Conservation (phyloP, 768 basidiomycete species). For the Tephrocybe sp. region DNA sequence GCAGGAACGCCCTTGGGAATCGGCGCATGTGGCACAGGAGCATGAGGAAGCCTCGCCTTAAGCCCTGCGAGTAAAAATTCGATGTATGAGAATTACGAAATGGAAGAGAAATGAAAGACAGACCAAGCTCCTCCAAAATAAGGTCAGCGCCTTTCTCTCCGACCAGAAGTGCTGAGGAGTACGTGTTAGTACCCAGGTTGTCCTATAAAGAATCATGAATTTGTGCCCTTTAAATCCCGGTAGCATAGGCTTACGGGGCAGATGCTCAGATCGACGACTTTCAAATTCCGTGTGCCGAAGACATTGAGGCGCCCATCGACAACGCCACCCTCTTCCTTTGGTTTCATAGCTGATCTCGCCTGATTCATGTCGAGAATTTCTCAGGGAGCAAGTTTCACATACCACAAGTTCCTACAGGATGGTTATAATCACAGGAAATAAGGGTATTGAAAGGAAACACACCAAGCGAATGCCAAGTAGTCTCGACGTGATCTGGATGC, state of each 20-base stretch:
- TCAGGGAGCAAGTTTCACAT: conserved; percentile 6
- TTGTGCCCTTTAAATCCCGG: no score
- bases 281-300: conserved; percentile 66
- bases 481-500: conserved; percentile 65
- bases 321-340: conserved; percentile 63
- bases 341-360: conserved; percentile 56
- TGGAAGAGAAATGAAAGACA: conserved; percentile 12
- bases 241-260: conserved; percentile 51
- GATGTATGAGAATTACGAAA: not conserved
- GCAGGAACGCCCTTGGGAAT: conserved; percentile 50
- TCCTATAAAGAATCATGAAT: conserved; percentile 41
- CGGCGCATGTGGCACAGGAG: conserved; percentile 70
- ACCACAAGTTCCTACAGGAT: conserved; percentile 43
- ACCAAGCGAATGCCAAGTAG: conserved; percentile 75
- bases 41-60: conserved; percentile 62
- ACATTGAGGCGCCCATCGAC: conserved; percentile 65
- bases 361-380: not conserved
- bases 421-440: not conserved
- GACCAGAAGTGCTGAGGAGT: conserved; percentile 67
- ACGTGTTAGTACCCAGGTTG: conserved; percentile 72
- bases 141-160: conserved; percentile 70
- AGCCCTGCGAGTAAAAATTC: conserved; percentile 40
- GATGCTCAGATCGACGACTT: conserved; percentile 68
- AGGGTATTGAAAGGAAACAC: conserved; percentile 17
- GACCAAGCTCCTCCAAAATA: conserved; percentile 64